These are phyloP conservation scores for Phaeosphaeria sp. DNA, from an alignment of 2,329 filamentous ascomycete species.

Conservation along the genomic window DNA sequence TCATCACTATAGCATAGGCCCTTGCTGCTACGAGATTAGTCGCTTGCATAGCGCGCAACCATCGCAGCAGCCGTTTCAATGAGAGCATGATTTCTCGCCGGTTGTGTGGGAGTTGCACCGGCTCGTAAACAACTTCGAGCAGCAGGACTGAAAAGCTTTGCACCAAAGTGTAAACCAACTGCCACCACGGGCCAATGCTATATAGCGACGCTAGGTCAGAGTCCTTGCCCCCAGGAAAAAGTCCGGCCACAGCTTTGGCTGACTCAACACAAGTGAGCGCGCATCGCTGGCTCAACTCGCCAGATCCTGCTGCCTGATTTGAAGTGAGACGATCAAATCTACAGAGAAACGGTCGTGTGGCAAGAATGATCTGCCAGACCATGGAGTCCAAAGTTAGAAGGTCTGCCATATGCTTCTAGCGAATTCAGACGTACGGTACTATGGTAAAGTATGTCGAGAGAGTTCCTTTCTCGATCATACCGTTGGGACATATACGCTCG, in stretches of 20 bases:
- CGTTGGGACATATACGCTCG: background rate
- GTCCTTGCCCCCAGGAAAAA: slow-evolving; percentile 37
- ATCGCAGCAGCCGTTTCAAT: slow-evolving; percentile 41
- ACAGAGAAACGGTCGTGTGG: slow-evolving; percentile 50
- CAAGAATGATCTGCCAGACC: slow-evolving; percentile 32
- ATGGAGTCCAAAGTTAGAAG: background rate
- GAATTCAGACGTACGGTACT: slow-evolving; percentile 13
- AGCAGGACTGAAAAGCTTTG: slow-evolving; percentile 48
- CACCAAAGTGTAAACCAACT: slow-evolving; percentile 33
- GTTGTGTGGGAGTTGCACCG: slow-evolving; percentile 20
- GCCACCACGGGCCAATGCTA: slow-evolving; percentile 9
- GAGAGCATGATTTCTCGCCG: slow-evolving; percentile 29
- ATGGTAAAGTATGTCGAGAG: slow-evolving; percentile 27
- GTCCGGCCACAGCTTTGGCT: slow-evolving; percentile 39
- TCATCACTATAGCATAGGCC: slow-evolving; percentile 32
- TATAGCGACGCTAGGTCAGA: slow-evolving; percentile 18
- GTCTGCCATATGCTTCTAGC: background rate
- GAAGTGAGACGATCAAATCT: slow-evolving; percentile 39
- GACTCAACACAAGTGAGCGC: slow-evolving; percentile 44
- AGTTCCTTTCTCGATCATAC: slow-evolving; percentile 19
- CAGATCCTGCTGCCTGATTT: slow-evolving; percentile 37
- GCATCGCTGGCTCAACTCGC: slow-evolving; percentile 38
- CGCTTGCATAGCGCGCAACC: slow-evolving; percentile 40
- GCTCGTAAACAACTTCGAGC: slow-evolving; percentile 43
- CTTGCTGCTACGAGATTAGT: slow-evolving; percentile 38